These are phyloP conservation scores for Cicer pinnatifidum DNA, from an alignment of 306 rosid species.

Conservation along the genomic window DNA sequence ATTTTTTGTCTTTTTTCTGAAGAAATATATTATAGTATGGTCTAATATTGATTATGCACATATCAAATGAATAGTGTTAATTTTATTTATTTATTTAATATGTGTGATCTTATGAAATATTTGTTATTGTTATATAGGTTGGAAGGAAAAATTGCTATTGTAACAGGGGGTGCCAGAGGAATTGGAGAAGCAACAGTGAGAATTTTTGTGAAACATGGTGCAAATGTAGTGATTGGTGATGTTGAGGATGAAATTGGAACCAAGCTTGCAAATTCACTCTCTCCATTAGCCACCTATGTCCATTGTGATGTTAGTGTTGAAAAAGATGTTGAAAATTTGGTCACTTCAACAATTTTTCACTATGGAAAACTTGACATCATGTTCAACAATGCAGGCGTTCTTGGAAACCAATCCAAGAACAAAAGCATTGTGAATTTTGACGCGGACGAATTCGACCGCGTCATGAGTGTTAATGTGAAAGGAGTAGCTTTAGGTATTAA, in stretches of 20 bases:
- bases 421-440: slow-evolving; percentile 82
- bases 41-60: not conserved
- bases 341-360: slow-evolving; percentile 54
- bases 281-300: slow-evolving; percentile 59
- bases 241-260: slow-evolving; percentile 63
- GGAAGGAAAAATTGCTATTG: slow-evolving; percentile 85
- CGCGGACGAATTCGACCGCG: slow-evolving; percentile 62
- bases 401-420: slow-evolving; percentile 68
- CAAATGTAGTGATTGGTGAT: slow-evolving; percentile 79
- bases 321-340: slow-evolving; percentile 61
- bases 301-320: slow-evolving; percentile 80
- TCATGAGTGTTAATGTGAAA: slow-evolving; percentile 83
- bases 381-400: slow-evolving; percentile 87
- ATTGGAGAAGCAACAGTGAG: slow-evolving; percentile 82
- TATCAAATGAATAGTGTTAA: not conserved
- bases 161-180: slow-evolving; percentile 86
- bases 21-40: not conserved
- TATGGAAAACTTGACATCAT: slow-evolving; percentile 76
- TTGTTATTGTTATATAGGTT: slow-evolving; percentile 50
- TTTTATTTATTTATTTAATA: not conserved
- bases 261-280: slow-evolving; percentile 58
- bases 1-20: too few relatives aligned
- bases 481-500: slow-evolving; percentile 86
- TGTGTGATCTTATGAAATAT: not conserved
- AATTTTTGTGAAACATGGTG: slow-evolving; percentile 76